Conservation (phyloP, 805 yeast species). For the Vanderwaltozyma tropicalis region DNA sequence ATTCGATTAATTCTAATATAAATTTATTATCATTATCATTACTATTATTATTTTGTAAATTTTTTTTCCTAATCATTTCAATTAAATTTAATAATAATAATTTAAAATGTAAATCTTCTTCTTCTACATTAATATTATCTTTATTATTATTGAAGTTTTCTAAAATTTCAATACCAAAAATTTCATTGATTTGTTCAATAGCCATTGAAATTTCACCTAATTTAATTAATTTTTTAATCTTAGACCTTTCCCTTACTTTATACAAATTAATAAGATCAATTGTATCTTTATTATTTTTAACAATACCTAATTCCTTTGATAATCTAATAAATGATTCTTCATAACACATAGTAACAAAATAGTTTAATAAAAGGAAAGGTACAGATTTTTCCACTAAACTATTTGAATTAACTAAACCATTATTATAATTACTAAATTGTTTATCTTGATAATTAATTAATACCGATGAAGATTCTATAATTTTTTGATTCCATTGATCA, state of each 20-base stretch:
- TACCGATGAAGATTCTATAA: conserved; percentile 2
- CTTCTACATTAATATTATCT: not conserved
- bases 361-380: conserved; percentile 48
- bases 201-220: conserved; percentile 20
- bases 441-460: not conserved
- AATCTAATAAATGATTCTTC: conserved; percentile 54
- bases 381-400: conserved; percentile 25
- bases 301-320: conserved; percentile 42
- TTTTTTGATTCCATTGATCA: conserved; percentile 24
- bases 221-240: conserved; percentile 18
- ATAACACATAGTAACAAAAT: conserved; percentile 69
- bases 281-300: conserved; percentile 17
- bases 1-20: conserved; percentile 42
- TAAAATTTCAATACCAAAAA: conserved; percentile 20
- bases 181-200: conserved; percentile 22
- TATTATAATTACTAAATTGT: not conserved
- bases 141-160: conserved; percentile 6
- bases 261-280: conserved; percentile 24
- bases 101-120: conserved; percentile 55
- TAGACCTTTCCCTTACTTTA: conserved; percentile 19
- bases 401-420: conserved; percentile 1
- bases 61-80: conserved; percentile 57
- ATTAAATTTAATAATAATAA: conserved; percentile 62
- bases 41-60: conserved; percentile 12
- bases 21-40: conserved; percentile 35